Conservation (phyloP, 495 filamentous ascomycete genomes). For the Penicillium steckii region DNA sequence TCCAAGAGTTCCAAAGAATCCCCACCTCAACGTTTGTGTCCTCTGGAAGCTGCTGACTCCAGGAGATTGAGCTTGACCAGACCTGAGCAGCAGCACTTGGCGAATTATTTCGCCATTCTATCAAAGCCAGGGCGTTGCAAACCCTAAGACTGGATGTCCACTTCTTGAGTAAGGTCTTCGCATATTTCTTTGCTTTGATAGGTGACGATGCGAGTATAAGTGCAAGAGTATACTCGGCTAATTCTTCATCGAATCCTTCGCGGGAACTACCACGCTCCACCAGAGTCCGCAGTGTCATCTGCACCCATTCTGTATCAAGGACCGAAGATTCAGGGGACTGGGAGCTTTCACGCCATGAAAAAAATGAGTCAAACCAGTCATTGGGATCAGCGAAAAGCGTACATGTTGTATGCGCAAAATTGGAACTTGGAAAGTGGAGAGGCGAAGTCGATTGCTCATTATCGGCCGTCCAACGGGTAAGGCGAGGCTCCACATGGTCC, state of each 20-base stretch:
- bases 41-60: conserved; percentile 45
- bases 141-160: conserved; percentile 62
- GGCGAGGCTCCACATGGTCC: conserved; percentile 16
- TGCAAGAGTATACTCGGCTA: conserved; percentile 72
- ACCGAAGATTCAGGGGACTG: conserved; percentile 5
- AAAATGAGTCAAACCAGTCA: conserved; percentile 45
- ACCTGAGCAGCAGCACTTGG: conserved; percentile 57
- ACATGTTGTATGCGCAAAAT: conserved; percentile 34
- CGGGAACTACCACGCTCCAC: conserved; percentile 30
- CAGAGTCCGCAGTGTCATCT: conserved; percentile 55
- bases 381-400: conserved; percentile 37
- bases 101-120: conserved; percentile 62
- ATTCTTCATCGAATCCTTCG: conserved; percentile 34
- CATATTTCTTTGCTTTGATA: conserved; percentile 60
- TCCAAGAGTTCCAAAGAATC: conserved; percentile 67
- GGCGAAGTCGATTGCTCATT: conserved; percentile 12
- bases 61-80: conserved; percentile 62
- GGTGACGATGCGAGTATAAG: conserved; percentile 61
- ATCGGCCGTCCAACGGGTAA: conserved; percentile 28
- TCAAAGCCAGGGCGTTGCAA: conserved; percentile 76
- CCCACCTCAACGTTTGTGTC: conserved; percentile 41
- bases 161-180: conserved; percentile 69
- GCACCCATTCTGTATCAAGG: conserved; percentile 47
- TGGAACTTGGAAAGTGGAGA: conserved; percentile 27
- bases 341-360: conserved; percentile 26